Base-by-base conservation (phyloP, 2,329 filamentous ascomycete species). In the Botryosphaeria agaves region DNA sequence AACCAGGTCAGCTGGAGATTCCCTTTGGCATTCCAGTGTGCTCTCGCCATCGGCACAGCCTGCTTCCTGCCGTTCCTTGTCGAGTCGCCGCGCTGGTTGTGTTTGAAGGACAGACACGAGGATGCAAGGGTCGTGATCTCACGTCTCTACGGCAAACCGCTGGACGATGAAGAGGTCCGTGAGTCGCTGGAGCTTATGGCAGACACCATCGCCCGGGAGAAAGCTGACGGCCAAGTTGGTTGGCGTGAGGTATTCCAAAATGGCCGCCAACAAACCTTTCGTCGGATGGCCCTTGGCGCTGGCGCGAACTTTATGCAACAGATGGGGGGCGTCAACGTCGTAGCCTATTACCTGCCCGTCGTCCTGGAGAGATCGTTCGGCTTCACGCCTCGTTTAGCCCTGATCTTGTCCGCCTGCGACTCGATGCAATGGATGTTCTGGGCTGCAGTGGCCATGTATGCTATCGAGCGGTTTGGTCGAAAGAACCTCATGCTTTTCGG, bases 271-370 rank as follows among this genome's bases (percentile, higher is more conserved):
- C 55, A 61, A 32, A 56, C 51, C 32, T 62, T 54, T 36, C 38
- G 47, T 11, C 56, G 52, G 31, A 47, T 49, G 8, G 56, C 52
- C 21, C 45, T 62, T 0, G 56, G 58, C 16, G 49, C 57, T 4
- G 53, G 56, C 3, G 54, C 52, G 2, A 57, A 62, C 29, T 61
- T 62, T 29, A 62, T 63, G 49, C 58, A 63, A 28, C 54, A 57
- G 31, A 42, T 56, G 8, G 41, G 38, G 18, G 53, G 53, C 5
- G 42, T 44, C 8, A 39, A 42, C 14, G 17, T 46, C 2, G 41
- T 45, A 9, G 34, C 9, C 19, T 32, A 32, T 15, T 48, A 48
- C 20, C 53, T 53, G 0, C 55, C 57, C 0, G 55, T 57, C 28
- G 61, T 62, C 32, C 61, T 62, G 37, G 51, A 63, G 32, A 44